A percentile compares a stretch with the other conserved stretches of the same genome.
Conservation (phyloP, 768 basidiomycete species). For the Serendipita sp. region DNA sequence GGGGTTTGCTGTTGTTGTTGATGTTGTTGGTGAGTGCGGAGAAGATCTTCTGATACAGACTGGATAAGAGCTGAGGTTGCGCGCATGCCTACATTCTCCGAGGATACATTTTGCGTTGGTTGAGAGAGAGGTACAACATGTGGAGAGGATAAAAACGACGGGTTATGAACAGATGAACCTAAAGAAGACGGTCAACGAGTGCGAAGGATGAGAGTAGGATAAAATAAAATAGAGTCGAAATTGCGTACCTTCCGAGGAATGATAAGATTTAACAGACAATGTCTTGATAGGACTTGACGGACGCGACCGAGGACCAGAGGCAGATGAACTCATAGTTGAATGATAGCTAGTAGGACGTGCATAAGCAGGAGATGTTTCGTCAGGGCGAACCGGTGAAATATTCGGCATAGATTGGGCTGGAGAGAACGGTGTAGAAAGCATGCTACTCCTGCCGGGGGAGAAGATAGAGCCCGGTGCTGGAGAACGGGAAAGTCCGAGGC, state of each 20-base stretch:
- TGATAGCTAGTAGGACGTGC: neutral
- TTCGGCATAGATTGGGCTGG: slow-evolving; percentile 1
- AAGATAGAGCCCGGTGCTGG: neutral
- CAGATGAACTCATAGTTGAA: neutral
- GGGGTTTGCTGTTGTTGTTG: too few species aligned
- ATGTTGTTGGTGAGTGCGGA: neutral
- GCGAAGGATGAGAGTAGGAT: too few species aligned
- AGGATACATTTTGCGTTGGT: neutral
- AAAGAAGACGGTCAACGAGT: neutral
- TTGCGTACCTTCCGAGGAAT: neutral
- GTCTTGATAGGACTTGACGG: neutral
- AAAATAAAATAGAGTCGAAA: neutral
- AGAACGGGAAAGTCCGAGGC: neutral
- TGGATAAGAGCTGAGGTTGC: neutral
- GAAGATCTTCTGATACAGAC: neutral
- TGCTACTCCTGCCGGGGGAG: neutral
- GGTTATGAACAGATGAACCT: neutral
- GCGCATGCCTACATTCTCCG: neutral
- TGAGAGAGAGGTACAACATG: neutral
- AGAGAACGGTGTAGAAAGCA: slow-evolving; percentile 3
- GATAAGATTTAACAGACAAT: neutral
- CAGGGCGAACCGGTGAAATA: neutral
- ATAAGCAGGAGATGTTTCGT: neutral
- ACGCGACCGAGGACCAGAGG: neutral
- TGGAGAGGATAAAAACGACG: neutral